A percentile compares a stretch with the other conserved stretches of the same genome.
Evolutionary conservation across 1,284 basidiomycete genomes (phyloP).

Genomic region (Jaminaea rosea): DNA sequence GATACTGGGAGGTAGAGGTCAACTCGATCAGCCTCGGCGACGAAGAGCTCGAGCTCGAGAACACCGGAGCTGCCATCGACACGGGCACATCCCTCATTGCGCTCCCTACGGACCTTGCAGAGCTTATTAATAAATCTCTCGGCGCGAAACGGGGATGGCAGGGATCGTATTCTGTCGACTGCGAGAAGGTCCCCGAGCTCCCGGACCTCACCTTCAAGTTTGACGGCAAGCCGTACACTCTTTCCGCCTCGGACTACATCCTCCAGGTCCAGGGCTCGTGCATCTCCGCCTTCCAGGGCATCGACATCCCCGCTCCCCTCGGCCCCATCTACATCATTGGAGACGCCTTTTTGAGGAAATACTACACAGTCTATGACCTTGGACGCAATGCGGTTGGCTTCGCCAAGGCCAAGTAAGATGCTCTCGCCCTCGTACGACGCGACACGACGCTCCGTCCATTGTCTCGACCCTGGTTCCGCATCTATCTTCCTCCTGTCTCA

Average conservation of each 20-base stretch:
- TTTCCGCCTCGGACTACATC: conserved; percentile 79
- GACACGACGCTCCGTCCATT: too few relatives aligned
- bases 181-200: conserved; percentile 67
- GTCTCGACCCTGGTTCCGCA: too few relatives aligned
- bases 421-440: background rate
- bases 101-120: conserved; percentile 85
- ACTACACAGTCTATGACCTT: conserved; percentile 90
- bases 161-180: conserved; percentile 59
- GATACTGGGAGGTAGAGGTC: conserved; percentile 69
- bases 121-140: conserved; percentile 88
- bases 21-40: conserved; percentile 54
- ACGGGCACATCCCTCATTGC: conserved; percentile 76
- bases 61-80: conserved; percentile 70
- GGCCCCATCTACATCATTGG: conserved; percentile 89
- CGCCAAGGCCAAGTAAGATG: conserved; percentile 52
- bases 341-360: conserved; percentile 57
- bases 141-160: conserved; percentile 46
- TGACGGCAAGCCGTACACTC: conserved; percentile 55
- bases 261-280: conserved; percentile 81
- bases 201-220: conserved; percentile 74
- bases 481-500: too few relatives aligned
- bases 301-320: conserved; percentile 82
- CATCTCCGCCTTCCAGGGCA: conserved; percentile 83
- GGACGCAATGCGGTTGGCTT: conserved; percentile 77
- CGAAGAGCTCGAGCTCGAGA: conserved; percentile 69